Percentiles rank a stretch among this genome's conserved stretches.
Evolutionary conservation across 257 asterid genomes (phyloP).

Genomic region (Penstemon davidsonii): DNA sequence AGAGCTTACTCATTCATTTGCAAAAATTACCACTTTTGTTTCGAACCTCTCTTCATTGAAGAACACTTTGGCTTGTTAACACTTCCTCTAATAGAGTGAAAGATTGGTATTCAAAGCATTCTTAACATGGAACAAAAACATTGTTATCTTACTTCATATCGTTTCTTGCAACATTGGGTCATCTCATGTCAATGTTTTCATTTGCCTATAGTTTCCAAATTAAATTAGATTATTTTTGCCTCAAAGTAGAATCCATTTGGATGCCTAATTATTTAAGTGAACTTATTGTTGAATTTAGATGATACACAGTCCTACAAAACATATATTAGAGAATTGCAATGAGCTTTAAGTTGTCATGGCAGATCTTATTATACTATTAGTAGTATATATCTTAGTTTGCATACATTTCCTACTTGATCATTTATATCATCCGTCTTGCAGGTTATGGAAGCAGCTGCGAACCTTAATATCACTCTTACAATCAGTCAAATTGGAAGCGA

Average conservation of each 20-base stretch:
- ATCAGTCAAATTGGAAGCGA: conserved; percentile 85
- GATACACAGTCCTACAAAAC: conserved; percentile 6
- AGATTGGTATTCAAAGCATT: background rate
- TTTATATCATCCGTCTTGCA: conserved; percentile 29
- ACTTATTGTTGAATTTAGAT: background rate
- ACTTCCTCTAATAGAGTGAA: background rate
- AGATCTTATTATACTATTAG: background rate
- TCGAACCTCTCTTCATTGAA: conserved; percentile 9
- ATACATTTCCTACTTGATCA: conserved; percentile 11
- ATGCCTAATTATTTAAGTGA: conserved; percentile 2
- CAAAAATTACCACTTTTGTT: conserved; percentile 3
- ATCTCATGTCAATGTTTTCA: background rate
- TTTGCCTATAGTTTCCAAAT: conserved; percentile 2
- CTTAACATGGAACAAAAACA: background rate
- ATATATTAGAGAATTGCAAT: conserved; percentile 17
- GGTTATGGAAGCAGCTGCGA: conserved; percentile 87
- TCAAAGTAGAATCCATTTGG: background rate
- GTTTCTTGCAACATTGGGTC: conserved; percentile 6
- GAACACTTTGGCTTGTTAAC: background rate
- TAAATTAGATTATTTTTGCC: conserved; percentile 9
- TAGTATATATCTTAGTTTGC: conserved; percentile 11
- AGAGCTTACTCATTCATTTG: background rate
- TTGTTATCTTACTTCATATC: background rate
- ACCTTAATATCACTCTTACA: conserved; percentile 62
- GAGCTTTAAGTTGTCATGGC: conserved; percentile 5